A percentile compares a stretch with the other conserved stretches of the same genome.
These are phyloP conservation scores for Beauveria medogensis DNA, from an alignment of 2,329 filamentous ascomycete species.

Conservation along the genomic window DNA sequence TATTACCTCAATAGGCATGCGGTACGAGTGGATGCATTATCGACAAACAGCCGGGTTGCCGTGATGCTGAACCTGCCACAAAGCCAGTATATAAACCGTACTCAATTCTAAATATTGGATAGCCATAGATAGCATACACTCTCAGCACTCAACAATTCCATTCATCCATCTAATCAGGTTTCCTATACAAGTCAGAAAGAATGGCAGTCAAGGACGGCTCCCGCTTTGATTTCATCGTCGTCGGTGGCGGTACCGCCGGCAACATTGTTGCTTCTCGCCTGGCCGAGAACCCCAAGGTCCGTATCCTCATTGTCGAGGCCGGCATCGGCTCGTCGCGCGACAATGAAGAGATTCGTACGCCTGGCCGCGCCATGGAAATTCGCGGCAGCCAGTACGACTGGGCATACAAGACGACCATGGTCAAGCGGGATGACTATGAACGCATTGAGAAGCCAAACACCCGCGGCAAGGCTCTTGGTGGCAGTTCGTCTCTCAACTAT, in stretches of 20 bases:
- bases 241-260: slow-evolving; percentile 28
- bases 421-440: slow-evolving; percentile 50
- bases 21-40: neutral
- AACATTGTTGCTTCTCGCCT: slow-evolving; percentile 29
- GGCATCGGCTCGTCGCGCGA: slow-evolving; percentile 39
- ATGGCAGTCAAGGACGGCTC: slow-evolving; percentile 8
- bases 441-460: slow-evolving; percentile 57
- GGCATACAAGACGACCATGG: slow-evolving; percentile 54
- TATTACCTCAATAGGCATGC: neutral
- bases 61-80: neutral
- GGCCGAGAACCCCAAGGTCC: slow-evolving; percentile 29
- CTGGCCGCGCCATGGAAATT: slow-evolving; percentile 43
- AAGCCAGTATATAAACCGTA: neutral
- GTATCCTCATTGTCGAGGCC: slow-evolving; percentile 39
- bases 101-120: too few relatives aligned
- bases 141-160: neutral
- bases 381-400: slow-evolving; percentile 50
- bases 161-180: neutral
- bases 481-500: slow-evolving; percentile 52
- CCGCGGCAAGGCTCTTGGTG: slow-evolving; percentile 50
- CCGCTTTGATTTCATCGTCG: slow-evolving; percentile 23
- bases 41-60: neutral
- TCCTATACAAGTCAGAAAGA: neutral
- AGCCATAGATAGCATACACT: too few relatives aligned
- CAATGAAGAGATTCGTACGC: slow-evolving; percentile 44